Percentiles rank a stretch among this genome's conserved stretches.
phyloP scores from a whole-genome alignment of 192 early-diverging fungal genomes.

The Coemansia sp. region DNA sequence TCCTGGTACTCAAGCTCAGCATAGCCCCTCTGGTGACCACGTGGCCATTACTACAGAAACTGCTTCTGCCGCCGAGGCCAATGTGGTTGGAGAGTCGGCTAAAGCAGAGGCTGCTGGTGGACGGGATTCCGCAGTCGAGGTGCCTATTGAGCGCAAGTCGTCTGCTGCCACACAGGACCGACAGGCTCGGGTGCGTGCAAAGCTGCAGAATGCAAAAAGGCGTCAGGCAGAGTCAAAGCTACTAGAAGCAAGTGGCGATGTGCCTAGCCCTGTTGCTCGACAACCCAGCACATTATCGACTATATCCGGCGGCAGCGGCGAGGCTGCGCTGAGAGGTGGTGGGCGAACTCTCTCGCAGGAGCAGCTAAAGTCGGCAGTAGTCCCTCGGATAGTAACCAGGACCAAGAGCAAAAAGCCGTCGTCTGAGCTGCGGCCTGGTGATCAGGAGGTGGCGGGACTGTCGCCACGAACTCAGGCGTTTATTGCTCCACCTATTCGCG shows the following conservation, averaged over 20 bases:
- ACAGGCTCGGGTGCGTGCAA: constrained; percentile 36
- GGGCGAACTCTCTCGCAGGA: background rate
- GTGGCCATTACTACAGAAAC: background rate
- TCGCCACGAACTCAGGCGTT: background rate
- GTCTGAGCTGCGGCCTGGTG: constrained; percentile 11
- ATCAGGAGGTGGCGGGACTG: background rate
- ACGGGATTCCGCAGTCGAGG: background rate
- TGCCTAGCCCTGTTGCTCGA: background rate
- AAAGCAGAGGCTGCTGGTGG: background rate
- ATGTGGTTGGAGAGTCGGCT: background rate
- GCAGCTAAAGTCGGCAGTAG: background rate
- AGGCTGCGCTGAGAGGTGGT: background rate
- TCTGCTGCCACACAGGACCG: constrained; percentile 24
- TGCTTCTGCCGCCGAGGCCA: background rate
- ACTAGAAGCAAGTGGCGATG: constrained; percentile 6
- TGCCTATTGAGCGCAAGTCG: constrained; percentile 9
- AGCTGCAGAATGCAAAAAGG: constrained; percentile 39
- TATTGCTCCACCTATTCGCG: constrained; percentile 61
- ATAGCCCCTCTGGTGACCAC: background rate
- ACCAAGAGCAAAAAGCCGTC: constrained; percentile 13
- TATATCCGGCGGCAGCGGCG: background rate
- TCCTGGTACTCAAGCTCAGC: background rate
- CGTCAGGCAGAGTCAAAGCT: constrained; percentile 36
- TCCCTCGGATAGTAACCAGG: background rate
- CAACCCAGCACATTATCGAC: background rate